These are phyloP conservation scores for Colletotrichum sp. DNA, from an alignment of 2,329 filamentous ascomycete species.

Conservation along the genomic window DNA sequence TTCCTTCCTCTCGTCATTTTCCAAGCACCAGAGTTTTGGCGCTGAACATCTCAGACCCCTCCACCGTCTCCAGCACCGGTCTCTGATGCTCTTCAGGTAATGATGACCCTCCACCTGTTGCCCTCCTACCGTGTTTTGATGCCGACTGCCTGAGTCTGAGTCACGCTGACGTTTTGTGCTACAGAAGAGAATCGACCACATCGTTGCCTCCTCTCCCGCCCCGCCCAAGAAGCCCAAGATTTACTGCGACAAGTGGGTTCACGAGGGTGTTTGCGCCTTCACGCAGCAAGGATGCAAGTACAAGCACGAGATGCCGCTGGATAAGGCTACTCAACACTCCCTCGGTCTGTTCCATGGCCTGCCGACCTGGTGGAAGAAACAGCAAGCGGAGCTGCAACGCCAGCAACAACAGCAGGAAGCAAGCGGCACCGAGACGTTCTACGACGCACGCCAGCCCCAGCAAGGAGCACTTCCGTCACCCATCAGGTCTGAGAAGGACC, in stretches of 20 bases:
- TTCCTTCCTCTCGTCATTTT: not conserved
- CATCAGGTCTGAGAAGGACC: not conserved
- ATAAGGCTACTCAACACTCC: slow-evolving; percentile 66
- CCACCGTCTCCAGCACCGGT: slow-evolving; percentile 22
- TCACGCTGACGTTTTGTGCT: not conserved
- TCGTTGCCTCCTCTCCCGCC: slow-evolving; percentile 32
- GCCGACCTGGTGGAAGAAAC: slow-evolving; percentile 65
- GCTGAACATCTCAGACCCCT: slow-evolving; percentile 32
- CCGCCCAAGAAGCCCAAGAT: slow-evolving; percentile 63
- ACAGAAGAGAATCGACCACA: slow-evolving; percentile 36
- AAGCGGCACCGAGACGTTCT: not conserved
- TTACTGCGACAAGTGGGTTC: slow-evolving; percentile 91
- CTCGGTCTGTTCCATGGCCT: slow-evolving; percentile 74
- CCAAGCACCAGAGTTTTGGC: slow-evolving; percentile 16
- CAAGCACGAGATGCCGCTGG: slow-evolving; percentile 87
- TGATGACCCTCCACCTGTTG: not conserved
- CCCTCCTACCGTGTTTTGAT: too few relatives aligned
- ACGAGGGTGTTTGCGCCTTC: slow-evolving; percentile 84
- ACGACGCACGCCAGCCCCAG: not conserved
- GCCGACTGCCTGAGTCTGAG: not conserved
- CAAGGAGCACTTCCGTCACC: not conserved
- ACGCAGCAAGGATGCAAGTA: slow-evolving; percentile 85
- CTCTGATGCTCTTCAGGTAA: slow-evolving; percentile 40
- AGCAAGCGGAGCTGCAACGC: slow-evolving; percentile 49
- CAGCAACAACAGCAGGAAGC: slow-evolving; percentile 1